Conservation (phyloP, 805 yeast species). For the Ogataea saltuana region DNA sequence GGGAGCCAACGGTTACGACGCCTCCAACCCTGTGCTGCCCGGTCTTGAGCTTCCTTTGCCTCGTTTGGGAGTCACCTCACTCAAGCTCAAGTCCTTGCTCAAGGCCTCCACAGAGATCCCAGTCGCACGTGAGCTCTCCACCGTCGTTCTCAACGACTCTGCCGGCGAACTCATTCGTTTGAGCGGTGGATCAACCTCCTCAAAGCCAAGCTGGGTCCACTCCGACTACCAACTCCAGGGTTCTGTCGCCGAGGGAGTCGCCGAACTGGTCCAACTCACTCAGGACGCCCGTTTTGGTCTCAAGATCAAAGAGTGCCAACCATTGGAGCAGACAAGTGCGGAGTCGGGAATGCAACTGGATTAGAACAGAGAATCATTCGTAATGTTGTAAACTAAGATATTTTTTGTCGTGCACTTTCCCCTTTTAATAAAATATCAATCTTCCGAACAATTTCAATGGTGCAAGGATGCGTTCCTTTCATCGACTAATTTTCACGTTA, state of each 20-base stretch:
- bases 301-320: constrained; percentile 61
- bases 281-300: constrained; percentile 74
- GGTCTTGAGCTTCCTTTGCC: constrained; percentile 79
- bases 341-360: constrained; percentile 20
- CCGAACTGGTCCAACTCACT: constrained; percentile 56
- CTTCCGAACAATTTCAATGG: background rate
- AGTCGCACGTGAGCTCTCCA: constrained; percentile 77
- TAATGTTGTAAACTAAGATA: no score
- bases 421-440: background rate
- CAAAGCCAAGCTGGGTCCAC: constrained; percentile 86
- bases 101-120: constrained; percentile 53
- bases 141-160: constrained; percentile 59
- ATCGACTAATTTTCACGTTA: no score
- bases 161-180: constrained; percentile 66
- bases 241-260: constrained; percentile 45
- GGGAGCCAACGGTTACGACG: constrained; percentile 67
- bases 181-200: constrained; percentile 72
- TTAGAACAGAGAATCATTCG: constrained; percentile 5
- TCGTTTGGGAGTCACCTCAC: constrained; percentile 66
- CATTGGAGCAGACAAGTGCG: constrained; percentile 39
- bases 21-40: constrained; percentile 61
- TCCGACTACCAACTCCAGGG: constrained; percentile 66
- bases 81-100: constrained; percentile 63
- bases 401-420: no score
- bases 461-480: background rate